Conservation (phyloP, 164 flowering plant species). For the Protea cynaroides region DNA sequence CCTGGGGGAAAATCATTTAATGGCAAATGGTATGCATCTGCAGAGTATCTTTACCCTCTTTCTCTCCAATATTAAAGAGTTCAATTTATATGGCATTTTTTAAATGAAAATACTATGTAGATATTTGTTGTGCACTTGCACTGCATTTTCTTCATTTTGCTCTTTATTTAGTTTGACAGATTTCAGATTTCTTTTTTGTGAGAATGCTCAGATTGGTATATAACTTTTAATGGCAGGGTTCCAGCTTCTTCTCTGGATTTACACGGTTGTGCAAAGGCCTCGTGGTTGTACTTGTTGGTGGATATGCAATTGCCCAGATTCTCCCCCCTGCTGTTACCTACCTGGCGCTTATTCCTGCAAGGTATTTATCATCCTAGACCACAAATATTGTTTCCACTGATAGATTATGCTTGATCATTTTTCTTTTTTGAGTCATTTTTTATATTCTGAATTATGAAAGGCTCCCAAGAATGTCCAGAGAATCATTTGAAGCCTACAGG, state of each 20-base stretch:
- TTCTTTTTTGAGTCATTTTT: background rate
- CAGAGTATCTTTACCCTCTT: too few species aligned
- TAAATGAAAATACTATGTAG: background rate
- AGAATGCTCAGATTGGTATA: constrained; percentile 23
- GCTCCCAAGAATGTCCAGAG: too few species aligned
- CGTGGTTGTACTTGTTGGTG: constrained; percentile 62
- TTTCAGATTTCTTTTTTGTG: constrained; percentile 30
- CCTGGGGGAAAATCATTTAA: background rate
- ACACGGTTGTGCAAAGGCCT: constrained; percentile 86
- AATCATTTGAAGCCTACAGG: too few species aligned
- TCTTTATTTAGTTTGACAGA: background rate
- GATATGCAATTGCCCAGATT: constrained; percentile 61
- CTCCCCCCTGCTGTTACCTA: constrained; percentile 61
- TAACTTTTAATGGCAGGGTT: constrained; percentile 37
- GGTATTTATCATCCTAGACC: constrained; percentile 29
- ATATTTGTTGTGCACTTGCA: background rate
- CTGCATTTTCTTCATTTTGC: background rate
- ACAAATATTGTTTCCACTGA: background rate
- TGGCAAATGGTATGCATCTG: background rate
- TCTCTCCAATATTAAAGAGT: background rate
- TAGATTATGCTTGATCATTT: background rate
- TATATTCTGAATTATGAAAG: too few species aligned
- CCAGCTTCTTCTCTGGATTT: constrained; percentile 47
- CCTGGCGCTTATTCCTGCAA: constrained; percentile 90
- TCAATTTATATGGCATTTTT: background rate